Evolutionary conservation across 805 yeast genomes (phyloP).

Genomic region (Dipodascus albidus): DNA sequence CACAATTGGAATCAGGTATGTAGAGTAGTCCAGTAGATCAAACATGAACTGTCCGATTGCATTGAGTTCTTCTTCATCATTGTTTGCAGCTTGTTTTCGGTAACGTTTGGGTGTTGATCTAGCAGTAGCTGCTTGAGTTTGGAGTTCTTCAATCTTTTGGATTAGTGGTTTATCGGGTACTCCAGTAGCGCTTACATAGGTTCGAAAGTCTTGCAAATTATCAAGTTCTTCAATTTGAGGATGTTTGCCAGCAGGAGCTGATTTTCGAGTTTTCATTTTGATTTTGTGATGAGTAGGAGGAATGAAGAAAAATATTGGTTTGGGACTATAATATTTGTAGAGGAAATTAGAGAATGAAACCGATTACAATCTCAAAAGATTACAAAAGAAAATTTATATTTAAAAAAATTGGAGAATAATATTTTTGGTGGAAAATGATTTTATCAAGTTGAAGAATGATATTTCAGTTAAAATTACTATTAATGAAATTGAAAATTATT

Average conservation of each 20-base stretch:
- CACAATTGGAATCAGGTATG: constrained; percentile 23
- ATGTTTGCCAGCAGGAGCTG: background rate
- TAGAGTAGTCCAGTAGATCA: constrained; percentile 18
- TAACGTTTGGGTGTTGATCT: constrained; percentile 2
- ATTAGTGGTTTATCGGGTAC: constrained; percentile 13
- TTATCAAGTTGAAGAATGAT: too few relatives aligned
- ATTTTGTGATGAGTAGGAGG: background rate
- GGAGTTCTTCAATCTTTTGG: constrained; percentile 13
- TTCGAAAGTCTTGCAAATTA: constrained; percentile 9
- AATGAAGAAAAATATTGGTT: background rate
- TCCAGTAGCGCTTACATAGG: constrained; percentile 11
- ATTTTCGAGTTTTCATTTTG: background rate
- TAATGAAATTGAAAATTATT: too few relatives aligned
- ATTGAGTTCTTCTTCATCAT: constrained; percentile 6
- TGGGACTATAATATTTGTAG: background rate
- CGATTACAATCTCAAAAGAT: too few relatives aligned
- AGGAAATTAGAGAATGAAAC: too few relatives aligned
- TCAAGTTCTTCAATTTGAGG: constrained; percentile 14
- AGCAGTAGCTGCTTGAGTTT: constrained; percentile 4
- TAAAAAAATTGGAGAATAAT: too few relatives aligned
- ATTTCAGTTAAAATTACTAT: too few relatives aligned
- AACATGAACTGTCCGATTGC: constrained; percentile 15
- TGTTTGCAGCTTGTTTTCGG: constrained; percentile 5
- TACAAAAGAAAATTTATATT: too few relatives aligned
- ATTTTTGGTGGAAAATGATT: too few relatives aligned